phyloP scores from a whole-genome alignment of 306 rosid genomes.

The Delonix regia region DNA sequence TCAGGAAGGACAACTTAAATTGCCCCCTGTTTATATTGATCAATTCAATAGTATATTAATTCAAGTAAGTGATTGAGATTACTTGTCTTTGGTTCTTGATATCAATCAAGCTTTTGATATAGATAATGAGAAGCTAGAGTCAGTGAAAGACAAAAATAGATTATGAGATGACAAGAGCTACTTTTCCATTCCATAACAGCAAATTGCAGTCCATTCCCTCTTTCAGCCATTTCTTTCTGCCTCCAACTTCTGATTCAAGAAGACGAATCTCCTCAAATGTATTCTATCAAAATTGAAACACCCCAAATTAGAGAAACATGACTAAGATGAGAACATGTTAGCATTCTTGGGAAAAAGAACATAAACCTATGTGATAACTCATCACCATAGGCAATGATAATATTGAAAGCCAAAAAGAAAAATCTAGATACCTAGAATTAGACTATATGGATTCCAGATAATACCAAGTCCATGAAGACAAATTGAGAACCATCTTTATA shows the following conservation, averaged over 20 bases:
- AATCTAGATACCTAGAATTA: slow-evolving; percentile 26
- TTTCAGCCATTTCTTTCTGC: slow-evolving; percentile 82
- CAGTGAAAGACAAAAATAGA: slow-evolving; percentile 9
- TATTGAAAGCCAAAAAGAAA: slow-evolving; percentile 18
- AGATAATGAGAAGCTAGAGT: slow-evolving; percentile 16
- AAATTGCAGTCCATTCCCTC: slow-evolving; percentile 97
- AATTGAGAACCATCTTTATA: slow-evolving; percentile 91
- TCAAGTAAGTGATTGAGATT: slow-evolving; percentile 2
- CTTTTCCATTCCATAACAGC: slow-evolving; percentile 91
- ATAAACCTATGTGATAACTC: slow-evolving; percentile 25
- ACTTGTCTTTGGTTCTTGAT: slow-evolving; percentile 10
- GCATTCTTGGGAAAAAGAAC: slow-evolving; percentile 33
- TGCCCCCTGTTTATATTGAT: slow-evolving; percentile 1
- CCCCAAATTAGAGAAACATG: slow-evolving; percentile 16
- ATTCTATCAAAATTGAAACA: slow-evolving; percentile 49
- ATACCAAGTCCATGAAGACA: slow-evolving; percentile 99
- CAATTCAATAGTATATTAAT: background rate
- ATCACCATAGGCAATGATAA: slow-evolving; percentile 20
- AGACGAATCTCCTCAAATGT: slow-evolving; percentile 86
- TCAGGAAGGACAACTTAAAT: slow-evolving; percentile 8
- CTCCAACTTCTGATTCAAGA: slow-evolving; percentile 66
- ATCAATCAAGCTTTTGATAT: background rate
- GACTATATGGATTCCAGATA: slow-evolving; percentile 36
- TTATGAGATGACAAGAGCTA: slow-evolving; percentile 37
- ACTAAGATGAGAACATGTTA: slow-evolving; percentile 6